These are phyloP conservation scores for Solanum rostratum DNA, from an alignment of 257 asterid species.

Conservation along the genomic window DNA sequence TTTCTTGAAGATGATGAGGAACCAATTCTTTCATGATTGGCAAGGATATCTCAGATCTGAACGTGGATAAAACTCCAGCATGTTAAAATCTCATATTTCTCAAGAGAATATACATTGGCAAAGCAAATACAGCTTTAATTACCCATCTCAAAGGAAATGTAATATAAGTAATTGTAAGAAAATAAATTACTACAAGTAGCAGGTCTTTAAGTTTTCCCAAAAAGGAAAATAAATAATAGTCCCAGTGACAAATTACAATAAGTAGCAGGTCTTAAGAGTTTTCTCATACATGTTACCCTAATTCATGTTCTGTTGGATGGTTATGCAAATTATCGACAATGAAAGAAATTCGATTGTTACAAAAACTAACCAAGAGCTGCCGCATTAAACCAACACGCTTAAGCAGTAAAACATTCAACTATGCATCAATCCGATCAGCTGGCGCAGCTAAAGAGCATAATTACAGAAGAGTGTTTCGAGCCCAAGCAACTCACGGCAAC, in stretches of 20 bases:
- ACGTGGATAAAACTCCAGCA: constrained; percentile 42
- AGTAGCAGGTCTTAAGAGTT: neutral
- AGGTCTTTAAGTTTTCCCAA: neutral
- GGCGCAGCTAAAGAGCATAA: neutral
- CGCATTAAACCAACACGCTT: neutral
- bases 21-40: constrained; percentile 87
- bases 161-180: neutral
- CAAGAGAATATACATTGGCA: neutral
- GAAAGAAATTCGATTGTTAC: neutral
- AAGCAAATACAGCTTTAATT: neutral
- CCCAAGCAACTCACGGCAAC: neutral
- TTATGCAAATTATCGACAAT: neutral
- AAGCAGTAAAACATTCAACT: neutral
- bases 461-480: neutral
- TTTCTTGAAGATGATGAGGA: constrained; percentile 91
- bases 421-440: neutral
- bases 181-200: neutral
- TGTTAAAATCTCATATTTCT: neutral
- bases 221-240: neutral
- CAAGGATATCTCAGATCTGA: constrained; percentile 76
- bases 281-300: neutral
- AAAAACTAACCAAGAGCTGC: neutral
- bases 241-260: neutral
- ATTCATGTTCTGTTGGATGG: neutral
- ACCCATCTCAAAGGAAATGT: neutral